phyloP scores from a whole-genome alignment of 2,329 filamentous ascomycete species.

The Falciphora oryzae region DNA sequence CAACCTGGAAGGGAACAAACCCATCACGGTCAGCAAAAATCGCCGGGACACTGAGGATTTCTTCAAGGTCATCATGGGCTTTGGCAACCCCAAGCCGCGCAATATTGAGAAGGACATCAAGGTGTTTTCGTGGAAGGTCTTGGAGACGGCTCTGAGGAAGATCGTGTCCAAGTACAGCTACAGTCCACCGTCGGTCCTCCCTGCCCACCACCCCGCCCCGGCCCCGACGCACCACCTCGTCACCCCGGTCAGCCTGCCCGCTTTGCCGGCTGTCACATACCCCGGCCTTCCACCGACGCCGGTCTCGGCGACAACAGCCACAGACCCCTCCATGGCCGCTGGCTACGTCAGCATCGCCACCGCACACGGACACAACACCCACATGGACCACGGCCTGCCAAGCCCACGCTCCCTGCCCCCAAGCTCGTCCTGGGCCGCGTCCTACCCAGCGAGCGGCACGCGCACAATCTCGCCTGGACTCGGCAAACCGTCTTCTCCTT shows the following conservation, averaged over 20 bases:
- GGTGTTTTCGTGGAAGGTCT: constrained; percentile 93
- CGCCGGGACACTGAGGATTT: constrained; percentile 93
- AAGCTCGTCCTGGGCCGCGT: constrained; percentile 42
- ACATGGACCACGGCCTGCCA: constrained; percentile 43
- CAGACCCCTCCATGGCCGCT: constrained; percentile 31
- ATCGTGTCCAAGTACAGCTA: constrained; percentile 92
- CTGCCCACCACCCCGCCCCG: constrained; percentile 15
- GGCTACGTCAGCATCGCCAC: constrained; percentile 33
- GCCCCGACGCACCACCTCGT: constrained; percentile 31
- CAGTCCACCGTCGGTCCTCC: constrained; percentile 35
- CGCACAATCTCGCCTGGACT: constrained; percentile 40
- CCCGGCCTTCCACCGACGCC: constrained; percentile 43
- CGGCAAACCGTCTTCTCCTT: constrained; percentile 31
- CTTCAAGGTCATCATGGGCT: constrained; percentile 98
- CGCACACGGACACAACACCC: constrained; percentile 7
- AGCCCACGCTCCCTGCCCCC: constrained; percentile 48
- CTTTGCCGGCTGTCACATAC: constrained; percentile 26
- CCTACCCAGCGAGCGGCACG: constrained; percentile 20
- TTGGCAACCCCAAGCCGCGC: constrained; percentile 87
- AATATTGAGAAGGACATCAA: constrained; percentile 99
- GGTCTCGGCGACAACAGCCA: constrained; percentile 24
- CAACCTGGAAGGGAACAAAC: constrained; percentile 91
- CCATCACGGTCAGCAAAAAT: constrained; percentile 86
- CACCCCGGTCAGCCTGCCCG: constrained; percentile 30
- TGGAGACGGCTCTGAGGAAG: constrained; percentile 85